Evolutionary conservation across 208 protist genomes (phyloP).

Genomic region (Acanthamoeba lenticulata): DNA sequence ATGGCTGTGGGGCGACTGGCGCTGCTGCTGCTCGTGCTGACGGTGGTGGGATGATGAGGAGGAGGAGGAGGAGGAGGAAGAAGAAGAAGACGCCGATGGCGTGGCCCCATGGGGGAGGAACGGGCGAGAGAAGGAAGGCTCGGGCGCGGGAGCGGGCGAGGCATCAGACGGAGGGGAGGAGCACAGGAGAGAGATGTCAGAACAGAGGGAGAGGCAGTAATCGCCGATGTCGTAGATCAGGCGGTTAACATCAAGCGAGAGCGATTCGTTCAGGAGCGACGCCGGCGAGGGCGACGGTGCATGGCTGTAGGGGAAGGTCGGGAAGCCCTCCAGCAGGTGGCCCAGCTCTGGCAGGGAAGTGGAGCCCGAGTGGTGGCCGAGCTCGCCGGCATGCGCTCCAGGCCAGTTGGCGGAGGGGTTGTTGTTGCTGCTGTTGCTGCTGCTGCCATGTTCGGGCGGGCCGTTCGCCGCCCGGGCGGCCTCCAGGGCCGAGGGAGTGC

Average conservation of each 20-base stretch:
- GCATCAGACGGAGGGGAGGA: neutral
- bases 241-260: neutral
- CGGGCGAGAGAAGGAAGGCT: neutral
- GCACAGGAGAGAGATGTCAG: neutral
- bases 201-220: conserved; percentile 14
- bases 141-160: neutral
- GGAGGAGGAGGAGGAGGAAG: too few relatives aligned
- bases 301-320: neutral
- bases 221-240: conserved; percentile 22
- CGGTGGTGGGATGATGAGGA: neutral
- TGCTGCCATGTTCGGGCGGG: too few relatives aligned
- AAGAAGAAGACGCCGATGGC: neutral
- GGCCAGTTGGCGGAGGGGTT: too few relatives aligned
- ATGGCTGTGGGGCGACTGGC: neutral
- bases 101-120: neutral
- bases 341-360: neutral
- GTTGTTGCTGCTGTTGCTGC: neutral
- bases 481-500: too few relatives aligned
- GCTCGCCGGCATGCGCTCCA: too few relatives aligned
- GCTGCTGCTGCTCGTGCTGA: too few relatives aligned
- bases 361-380: too few relatives aligned
- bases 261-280: neutral
- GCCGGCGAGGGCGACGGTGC: neutral
- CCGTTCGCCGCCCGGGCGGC: too few relatives aligned
- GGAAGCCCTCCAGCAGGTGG: neutral